phyloP scores from a whole-genome alignment of 2,329 filamentous ascomycete genomes.

The Microcyclosporella mali region DNA sequence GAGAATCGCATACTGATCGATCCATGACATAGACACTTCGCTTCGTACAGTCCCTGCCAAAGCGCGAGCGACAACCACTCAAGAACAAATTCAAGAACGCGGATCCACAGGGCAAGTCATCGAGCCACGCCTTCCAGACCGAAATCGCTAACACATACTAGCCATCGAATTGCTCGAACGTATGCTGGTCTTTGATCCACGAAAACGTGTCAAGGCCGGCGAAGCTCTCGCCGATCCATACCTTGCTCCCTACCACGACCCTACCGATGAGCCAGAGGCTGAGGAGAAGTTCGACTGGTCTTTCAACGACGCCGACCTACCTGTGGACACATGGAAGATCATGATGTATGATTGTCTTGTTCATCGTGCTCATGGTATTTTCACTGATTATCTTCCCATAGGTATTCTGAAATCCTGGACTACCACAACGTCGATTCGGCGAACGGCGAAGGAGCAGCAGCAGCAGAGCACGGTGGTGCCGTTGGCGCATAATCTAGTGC shows the following conservation, averaged over 20 bases:
- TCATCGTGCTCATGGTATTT: background rate
- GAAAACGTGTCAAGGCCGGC: constrained; percentile 82
- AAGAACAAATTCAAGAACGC: constrained; percentile 91
- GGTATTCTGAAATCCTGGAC: constrained; percentile 98
- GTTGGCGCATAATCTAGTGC: background rate
- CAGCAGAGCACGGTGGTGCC: background rate
- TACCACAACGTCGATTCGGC: constrained; percentile 82
- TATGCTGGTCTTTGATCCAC: constrained; percentile 98
- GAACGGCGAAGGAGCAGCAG: constrained; percentile 18
- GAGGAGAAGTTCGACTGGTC: constrained; percentile 99
- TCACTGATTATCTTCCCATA: constrained; percentile 37
- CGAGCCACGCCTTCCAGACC: background rate
- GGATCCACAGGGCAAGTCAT: constrained; percentile 50
- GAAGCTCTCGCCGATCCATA: constrained; percentile 88
- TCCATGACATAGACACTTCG: constrained; percentile 63
- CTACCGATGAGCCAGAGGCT: constrained; percentile 88
- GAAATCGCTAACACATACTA: constrained; percentile 23
- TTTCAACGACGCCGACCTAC: constrained; percentile 95
- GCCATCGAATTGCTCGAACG: constrained; percentile 85
- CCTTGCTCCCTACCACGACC: constrained; percentile 92
- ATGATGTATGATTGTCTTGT: constrained; percentile 71
- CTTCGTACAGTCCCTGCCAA: constrained; percentile 95
- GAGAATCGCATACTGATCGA: constrained; percentile 19
- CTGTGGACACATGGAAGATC: constrained; percentile 99
- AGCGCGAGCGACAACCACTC: constrained; percentile 83